Percentiles rank a stretch among this genome's conserved stretches.
Evolutionary conservation across 768 basidiomycete genomes (phyloP).

Genomic region (Tephrocybe sp.): DNA sequence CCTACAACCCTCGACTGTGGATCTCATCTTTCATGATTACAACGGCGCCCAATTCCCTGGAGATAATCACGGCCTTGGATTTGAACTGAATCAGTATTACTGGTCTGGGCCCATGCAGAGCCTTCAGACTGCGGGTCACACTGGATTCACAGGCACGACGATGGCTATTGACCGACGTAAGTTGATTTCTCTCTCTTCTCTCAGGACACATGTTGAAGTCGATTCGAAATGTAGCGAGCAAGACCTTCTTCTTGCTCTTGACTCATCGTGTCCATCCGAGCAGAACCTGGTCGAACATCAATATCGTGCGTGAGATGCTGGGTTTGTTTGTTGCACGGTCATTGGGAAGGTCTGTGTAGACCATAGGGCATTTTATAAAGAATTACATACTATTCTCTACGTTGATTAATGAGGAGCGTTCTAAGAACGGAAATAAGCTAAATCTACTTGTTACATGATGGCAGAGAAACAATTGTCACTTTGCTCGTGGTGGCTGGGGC

Average conservation of each 20-base stretch:
- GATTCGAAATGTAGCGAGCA: conserved; percentile 21
- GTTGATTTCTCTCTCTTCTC: conserved; percentile 1
- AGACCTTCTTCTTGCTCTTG: conserved; percentile 28
- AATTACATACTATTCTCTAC: no score
- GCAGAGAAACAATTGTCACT: no score
- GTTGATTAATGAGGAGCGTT: no score
- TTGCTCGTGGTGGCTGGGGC: no score
- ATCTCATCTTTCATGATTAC: conserved; percentile 27
- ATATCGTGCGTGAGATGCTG: conserved; percentile 23
- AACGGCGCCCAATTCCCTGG: conserved; percentile 26
- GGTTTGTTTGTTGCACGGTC: conserved; percentile 22
- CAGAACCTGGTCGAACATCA: conserved; percentile 27
- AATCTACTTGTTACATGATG: no score
- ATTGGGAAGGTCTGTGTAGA: conserved; percentile 17
- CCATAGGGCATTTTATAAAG: not conserved
- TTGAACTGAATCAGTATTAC: conserved; percentile 27
- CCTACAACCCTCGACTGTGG: conserved; percentile 24
- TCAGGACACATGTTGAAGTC: not conserved
- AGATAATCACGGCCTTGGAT: conserved; percentile 26
- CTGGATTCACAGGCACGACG: conserved; percentile 25
- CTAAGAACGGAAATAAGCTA: no score
- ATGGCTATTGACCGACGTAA: conserved; percentile 28
- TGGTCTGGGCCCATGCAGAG: conserved; percentile 29
- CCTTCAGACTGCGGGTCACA: conserved; percentile 27
- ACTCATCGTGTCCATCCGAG: conserved; percentile 28